Base-by-base conservation (phyloP, 148 eudicot species). In the Rhododendron molle region DNA sequence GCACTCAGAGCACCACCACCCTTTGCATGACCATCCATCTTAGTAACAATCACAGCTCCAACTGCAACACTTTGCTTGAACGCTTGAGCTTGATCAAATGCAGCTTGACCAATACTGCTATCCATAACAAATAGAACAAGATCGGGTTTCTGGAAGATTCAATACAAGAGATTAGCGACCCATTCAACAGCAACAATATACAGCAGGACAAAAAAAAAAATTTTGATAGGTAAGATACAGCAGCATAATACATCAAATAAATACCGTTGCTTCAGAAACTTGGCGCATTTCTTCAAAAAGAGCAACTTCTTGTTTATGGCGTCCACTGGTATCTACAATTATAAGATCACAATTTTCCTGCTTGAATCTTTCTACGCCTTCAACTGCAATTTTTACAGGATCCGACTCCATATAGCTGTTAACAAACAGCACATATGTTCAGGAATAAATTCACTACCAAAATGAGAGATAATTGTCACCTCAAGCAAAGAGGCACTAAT, bases 1-100 rank as follows among this genome's bases (percentile, higher is more conserved):
- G 99, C 99, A 91, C 99, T 97, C 88, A 97, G 94, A 85, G 98
- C 96, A 89, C 99, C 98, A 88, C 99, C 99, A 89, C 99, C 99
- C 92, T 97, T 97, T 43, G 98, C 99, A 92, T 95, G 99, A 78
- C 99, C 98, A 90, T 97, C 99, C 99, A 97, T 97, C 88, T 97
- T 97, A 62, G 99, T 97, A 56, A 97, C 88, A 85, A 97, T 97
- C 88, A 97, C 99, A 84, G 99, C 98, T 77, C 99, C 99, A 88
- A 97, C 99, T 21, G 99, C 94, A 90, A 97, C 99, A 91, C 98
- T 97, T 89, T 97, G 98, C 91, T 92, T 95, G 86, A 97, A 97
- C 46, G 99, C 99, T 89, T 91, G 95, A 85, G 98, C 99, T 92
- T 97, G 99, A 88, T 92, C 99, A 89, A 90, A 95, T 81, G 99